These are phyloP conservation scores for Fremontodendron californicum DNA, from an alignment of 345 rosid genomes.

Conservation along the genomic window DNA sequence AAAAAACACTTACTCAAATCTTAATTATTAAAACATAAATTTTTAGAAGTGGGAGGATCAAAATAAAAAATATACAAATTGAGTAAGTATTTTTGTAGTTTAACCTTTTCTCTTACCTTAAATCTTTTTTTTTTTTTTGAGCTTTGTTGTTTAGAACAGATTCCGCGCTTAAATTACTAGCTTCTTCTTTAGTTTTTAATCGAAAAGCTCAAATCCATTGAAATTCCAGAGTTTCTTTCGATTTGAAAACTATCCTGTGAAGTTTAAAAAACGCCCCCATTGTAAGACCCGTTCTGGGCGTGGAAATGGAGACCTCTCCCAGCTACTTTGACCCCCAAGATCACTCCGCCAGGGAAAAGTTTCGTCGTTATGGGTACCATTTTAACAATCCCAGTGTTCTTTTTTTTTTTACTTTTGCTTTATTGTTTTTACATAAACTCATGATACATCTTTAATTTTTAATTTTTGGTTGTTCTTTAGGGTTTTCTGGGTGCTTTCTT, in stretches of 20 bases:
- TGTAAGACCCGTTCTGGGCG: constrained; percentile 36
- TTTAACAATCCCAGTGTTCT: not conserved
- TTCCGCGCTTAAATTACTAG: not conserved
- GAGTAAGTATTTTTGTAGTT: not conserved
- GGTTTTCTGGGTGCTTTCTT: not conserved
- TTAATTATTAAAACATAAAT: too few relatives aligned
- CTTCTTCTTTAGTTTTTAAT: not conserved
- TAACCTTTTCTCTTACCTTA: not conserved
- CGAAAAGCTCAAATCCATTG: not conserved
- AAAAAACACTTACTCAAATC: too few relatives aligned
- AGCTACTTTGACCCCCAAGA: constrained; percentile 68
- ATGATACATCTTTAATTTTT: not conserved
- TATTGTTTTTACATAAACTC: too few relatives aligned
- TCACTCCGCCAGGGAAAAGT: constrained; percentile 63
- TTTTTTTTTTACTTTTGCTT: not conserved
- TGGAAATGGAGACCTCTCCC: constrained; percentile 79
- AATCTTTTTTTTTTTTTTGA: not conserved
- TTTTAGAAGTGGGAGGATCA: too few relatives aligned
- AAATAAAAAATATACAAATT: not conserved
- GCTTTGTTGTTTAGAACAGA: not conserved
- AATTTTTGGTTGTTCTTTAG: not conserved
- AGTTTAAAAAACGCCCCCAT: not conserved
- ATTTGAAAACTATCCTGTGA: not conserved
- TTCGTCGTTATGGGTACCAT: constrained; percentile 83
- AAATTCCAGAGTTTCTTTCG: not conserved